These are phyloP conservation scores for Chrysochromulina tobinii DNA, from an alignment of 78 protist genomes.

Conservation along the genomic window DNA sequence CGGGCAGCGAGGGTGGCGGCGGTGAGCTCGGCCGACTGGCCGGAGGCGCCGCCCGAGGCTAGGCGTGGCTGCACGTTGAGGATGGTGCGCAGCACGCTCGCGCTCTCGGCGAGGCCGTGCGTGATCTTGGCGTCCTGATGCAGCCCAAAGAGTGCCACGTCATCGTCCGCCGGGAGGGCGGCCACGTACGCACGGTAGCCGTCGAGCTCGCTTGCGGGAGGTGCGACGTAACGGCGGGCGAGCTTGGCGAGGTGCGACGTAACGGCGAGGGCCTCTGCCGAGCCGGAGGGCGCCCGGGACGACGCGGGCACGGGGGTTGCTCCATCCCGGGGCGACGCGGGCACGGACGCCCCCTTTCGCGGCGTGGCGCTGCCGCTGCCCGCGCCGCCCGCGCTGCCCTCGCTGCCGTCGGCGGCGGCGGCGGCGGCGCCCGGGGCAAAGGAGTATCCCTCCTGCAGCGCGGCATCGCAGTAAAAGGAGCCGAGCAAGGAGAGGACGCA, in stretches of 20 bases:
- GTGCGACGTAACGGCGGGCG: background rate
- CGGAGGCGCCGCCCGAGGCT: background rate
- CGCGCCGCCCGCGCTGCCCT: no score
- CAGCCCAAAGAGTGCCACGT: conserved; percentile 79
- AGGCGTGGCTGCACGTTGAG: conserved; percentile 63
- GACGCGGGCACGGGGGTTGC: no score
- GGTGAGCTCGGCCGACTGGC: background rate
- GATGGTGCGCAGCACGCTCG: conserved; percentile 29
- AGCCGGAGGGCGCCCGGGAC: no score
- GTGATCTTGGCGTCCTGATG: conserved; percentile 79
- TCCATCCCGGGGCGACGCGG: no score
- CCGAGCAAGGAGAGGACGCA: conserved; percentile 28
- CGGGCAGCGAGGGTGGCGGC: background rate
- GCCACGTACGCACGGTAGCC: conserved; percentile 16
- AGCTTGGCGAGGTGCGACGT: no score
- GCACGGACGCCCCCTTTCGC: no score
- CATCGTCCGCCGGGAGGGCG: conserved; percentile 41
- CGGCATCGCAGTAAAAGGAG: background rate
- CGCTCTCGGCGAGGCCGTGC: conserved; percentile 58
- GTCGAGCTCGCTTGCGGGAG: background rate
- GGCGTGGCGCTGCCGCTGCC: conserved; percentile 12
- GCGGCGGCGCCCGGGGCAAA: background rate
- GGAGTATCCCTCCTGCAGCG: background rate
- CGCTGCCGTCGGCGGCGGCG: conserved; percentile 16
- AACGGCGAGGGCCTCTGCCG: no score